Conservation (phyloP, 225 moss, liverwort and hornwort species). For the Sphagnum contortum region DNA sequence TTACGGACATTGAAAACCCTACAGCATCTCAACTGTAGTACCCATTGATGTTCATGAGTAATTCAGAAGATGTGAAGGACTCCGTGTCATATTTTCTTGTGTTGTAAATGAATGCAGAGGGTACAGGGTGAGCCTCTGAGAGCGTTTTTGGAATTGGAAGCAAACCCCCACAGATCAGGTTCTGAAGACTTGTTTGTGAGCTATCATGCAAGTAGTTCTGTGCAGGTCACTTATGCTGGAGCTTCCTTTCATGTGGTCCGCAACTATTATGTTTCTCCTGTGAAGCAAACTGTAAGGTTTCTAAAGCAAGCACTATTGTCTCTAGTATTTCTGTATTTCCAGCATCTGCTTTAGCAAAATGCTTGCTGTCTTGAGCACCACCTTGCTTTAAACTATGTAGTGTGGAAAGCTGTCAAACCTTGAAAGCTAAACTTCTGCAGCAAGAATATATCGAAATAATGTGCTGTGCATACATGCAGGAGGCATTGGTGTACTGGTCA, state of each 20-base stretch:
- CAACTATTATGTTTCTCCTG: slow-evolving; percentile 37
- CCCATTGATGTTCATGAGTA: too few relatives aligned
- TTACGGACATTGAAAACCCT: too few relatives aligned
- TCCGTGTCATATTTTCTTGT: too few relatives aligned
- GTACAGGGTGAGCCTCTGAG: slow-evolving; percentile 40
- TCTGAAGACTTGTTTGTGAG: slow-evolving; percentile 62
- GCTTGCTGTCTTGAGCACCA: too few relatives aligned
- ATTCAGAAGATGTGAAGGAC: too few relatives aligned
- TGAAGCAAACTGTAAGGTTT: slow-evolving; percentile 33
- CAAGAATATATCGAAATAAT: too few relatives aligned
- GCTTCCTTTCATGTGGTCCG: slow-evolving; percentile 40
- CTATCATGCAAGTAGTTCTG: slow-evolving; percentile 53
- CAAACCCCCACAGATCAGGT: slow-evolving; percentile 14
- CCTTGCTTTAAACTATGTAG: too few relatives aligned
- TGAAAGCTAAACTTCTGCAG: too few relatives aligned
- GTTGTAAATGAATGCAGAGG: slow-evolving; percentile 16
- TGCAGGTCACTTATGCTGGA: slow-evolving; percentile 68
- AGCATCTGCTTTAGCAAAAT: not conserved
- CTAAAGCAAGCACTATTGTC: not conserved
- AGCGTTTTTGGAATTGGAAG: slow-evolving; percentile 55
- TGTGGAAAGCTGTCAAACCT: too few relatives aligned
- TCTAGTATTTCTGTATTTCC: not conserved
- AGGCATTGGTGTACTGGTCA: slow-evolving; percentile 65
- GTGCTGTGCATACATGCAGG: slow-evolving; percentile 15
- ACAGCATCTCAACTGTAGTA: too few relatives aligned